phyloP scores from a whole-genome alignment of 2,329 filamentous ascomycete species.

The Colletotrichum chrysophilum region DNA sequence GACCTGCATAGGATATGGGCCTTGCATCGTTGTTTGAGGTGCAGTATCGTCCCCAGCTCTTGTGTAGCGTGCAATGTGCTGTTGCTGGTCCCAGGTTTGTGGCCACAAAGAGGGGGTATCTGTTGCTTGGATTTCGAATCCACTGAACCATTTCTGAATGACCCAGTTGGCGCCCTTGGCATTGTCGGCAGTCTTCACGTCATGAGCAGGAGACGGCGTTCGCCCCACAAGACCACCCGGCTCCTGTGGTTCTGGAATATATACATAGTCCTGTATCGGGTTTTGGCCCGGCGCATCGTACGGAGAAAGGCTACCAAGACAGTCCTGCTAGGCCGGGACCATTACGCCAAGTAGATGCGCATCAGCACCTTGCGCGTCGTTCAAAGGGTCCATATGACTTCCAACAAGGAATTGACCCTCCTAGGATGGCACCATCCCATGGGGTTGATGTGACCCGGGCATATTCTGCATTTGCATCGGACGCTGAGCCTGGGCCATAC shows the following conservation, averaged over 20 bases:
- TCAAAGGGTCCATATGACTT: background rate
- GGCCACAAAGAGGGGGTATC: background rate
- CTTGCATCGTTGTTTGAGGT: background rate
- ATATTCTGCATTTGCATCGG: slow-evolving; percentile 19
- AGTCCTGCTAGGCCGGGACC: background rate
- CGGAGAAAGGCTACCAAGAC: background rate
- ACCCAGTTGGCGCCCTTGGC: background rate
- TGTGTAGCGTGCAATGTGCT: background rate
- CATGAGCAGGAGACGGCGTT: background rate
- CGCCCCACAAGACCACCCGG: background rate
- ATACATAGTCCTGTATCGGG: background rate
- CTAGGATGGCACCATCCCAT: slow-evolving; percentile 13
- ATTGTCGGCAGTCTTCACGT: background rate
- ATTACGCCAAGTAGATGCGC: background rate
- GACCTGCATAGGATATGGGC: background rate
- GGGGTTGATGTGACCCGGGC: slow-evolving; percentile 1
- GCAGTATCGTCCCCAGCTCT: background rate
- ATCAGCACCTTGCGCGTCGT: background rate
- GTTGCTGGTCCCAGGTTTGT: background rate
- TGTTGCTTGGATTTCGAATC: background rate
- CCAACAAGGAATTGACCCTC: background rate
- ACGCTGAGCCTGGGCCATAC: slow-evolving; percentile 15
- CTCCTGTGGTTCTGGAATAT: background rate
- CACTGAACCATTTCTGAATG: background rate
- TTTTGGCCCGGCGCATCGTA: background rate